phyloP scores from a whole-genome alignment of 2,329 filamentous ascomycete species.

The Neurospora sp. region DNA sequence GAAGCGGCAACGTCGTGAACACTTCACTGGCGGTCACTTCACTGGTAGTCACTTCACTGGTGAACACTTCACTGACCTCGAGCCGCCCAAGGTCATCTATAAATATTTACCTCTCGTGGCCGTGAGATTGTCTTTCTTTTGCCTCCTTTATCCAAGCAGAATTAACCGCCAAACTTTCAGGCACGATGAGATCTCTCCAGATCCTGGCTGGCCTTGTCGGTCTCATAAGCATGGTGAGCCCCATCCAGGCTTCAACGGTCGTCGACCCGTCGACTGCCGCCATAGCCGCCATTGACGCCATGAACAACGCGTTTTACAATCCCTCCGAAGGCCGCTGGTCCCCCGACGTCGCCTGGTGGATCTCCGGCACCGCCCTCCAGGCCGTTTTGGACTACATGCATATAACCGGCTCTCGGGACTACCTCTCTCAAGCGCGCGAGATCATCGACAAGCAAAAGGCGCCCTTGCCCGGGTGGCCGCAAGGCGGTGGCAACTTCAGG shows the following conservation, averaged over 20 bases:
- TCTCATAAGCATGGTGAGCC: background rate
- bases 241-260: background rate
- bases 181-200: background rate
- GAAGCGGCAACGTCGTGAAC: background rate
- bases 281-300: conserved; percentile 22
- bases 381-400: conserved; percentile 27
- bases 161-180: background rate
- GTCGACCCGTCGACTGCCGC: conserved; percentile 7
- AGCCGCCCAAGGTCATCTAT: background rate
- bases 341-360: conserved; percentile 27
- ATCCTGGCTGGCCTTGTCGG: background rate
- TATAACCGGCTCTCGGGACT: conserved; percentile 20
- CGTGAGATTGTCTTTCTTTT: background rate
- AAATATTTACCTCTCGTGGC: background rate
- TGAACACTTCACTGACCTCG: background rate
- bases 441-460: conserved; percentile 25
- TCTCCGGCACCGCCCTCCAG: conserved; percentile 27
- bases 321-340: conserved; percentile 25
- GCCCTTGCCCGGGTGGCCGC: conserved; percentile 26
- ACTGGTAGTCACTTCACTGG: background rate
- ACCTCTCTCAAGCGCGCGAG: conserved; percentile 20
- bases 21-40: background rate
- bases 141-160: background rate
- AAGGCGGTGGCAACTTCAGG: conserved; percentile 28
- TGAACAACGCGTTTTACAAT: conserved; percentile 27